Evolutionary conservation across 208 protist species (phyloP), one percentile per base, ranked within the genome.

Genomic region (Eutreptiella sp.): DNA sequence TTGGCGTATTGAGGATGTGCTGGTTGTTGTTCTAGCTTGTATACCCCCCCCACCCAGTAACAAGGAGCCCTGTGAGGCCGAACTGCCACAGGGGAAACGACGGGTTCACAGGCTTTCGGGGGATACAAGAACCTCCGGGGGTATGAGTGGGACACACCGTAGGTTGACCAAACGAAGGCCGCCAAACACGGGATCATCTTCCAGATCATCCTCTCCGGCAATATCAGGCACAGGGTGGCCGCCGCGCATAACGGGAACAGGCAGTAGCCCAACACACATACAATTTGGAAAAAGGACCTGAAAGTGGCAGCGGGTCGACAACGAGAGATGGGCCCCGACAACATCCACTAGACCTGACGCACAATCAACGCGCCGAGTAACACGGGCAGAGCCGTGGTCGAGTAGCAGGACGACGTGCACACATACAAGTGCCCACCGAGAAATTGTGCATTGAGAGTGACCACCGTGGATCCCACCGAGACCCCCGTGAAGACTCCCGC

Each of bases 221-320:
- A 7, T 21, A 81, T 42, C 46, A 39, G 50, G 1, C 79, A n/a
- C 3, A 85, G 38, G 2, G 79, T 77, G 21, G 66, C 47, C 14
- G 66, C 75, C 33, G 92, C 39, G 23, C 74, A 76, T 3, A 94
- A 58, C 9, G 90, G 90, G 5, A 81, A 76, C 9, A 94, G 53
- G 59, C 86, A 96, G 73, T 96, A 96, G 11, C 90, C 90, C 55
- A 96, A 77, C n/a, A 91, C 79, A 67, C 89, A 96, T 21, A 94
- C 79, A 3, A 70, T 87, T 54, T 96, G 90, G 65, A 96, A 94
- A 45, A 96, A 92, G 34, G 89, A 94, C 39, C 87, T 79, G n/a
- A n/a, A n/a, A n/a, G n/a, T n/a, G n/a, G n/a, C n/a, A n/a, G 60
- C 3, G n/a, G n/a, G 31, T 50, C 59, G 38, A 68, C 21, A 52